Conservation (phyloP, 2,329 filamentous ascomycete species). For the Incumbomyces lentus region DNA sequence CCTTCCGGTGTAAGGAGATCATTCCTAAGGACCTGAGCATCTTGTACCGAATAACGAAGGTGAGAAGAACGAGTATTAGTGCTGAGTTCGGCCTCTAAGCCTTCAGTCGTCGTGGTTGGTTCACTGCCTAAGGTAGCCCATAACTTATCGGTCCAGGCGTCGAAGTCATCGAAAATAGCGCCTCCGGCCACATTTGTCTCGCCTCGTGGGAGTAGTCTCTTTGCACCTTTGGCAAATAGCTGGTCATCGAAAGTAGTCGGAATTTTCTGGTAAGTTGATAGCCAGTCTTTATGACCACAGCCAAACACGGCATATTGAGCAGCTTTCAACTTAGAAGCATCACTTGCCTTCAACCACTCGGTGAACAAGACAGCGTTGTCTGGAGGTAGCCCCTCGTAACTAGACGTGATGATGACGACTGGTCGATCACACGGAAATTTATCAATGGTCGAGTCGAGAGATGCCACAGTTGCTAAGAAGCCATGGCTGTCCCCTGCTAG, state of each 20-base stretch:
- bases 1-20: constrained; percentile 41
- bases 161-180: constrained; percentile 59
- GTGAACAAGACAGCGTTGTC: constrained; percentile 63
- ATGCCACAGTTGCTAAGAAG: constrained; percentile 46
- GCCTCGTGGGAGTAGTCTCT: constrained; percentile 36
- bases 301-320: constrained; percentile 61
- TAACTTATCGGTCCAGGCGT: constrained; percentile 53
- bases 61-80: constrained; percentile 43
- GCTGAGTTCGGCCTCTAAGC: constrained; percentile 43
- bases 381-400: constrained; percentile 64
- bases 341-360: constrained; percentile 50
- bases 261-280: constrained; percentile 54
- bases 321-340: constrained; percentile 42
- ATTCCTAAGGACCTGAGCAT: constrained; percentile 49
- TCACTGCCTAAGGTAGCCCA: constrained; percentile 41
- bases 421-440: constrained; percentile 51
- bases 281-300: constrained; percentile 49
- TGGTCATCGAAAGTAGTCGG: constrained; percentile 52
- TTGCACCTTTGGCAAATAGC: constrained; percentile 42
- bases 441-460: constrained; percentile 52
- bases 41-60: constrained; percentile 52
- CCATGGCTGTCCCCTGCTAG: constrained; percentile 50
- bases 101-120: constrained; percentile 20
- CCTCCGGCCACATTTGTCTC: constrained; percentile 48
- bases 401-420: constrained; percentile 57